Evolutionary conservation across 768 basidiomycete genomes (phyloP).

Genomic region (Xerocomus potaroensis): DNA sequence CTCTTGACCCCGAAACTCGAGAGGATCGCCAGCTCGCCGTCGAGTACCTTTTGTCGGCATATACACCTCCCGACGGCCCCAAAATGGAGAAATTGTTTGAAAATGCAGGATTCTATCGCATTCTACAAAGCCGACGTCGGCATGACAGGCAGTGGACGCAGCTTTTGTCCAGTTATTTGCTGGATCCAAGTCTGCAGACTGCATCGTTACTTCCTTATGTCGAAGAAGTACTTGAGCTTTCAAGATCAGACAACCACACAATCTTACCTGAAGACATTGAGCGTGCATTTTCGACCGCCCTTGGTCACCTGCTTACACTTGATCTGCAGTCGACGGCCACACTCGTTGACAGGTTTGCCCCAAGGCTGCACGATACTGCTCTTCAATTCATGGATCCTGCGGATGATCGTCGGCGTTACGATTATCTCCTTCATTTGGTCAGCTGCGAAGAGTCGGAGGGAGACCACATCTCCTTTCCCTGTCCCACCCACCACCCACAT

Average conservation of each 20-base stretch:
- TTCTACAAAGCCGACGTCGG: slow-evolving; percentile 76
- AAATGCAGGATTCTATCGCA: slow-evolving; percentile 84
- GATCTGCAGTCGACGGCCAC: slow-evolving; percentile 65
- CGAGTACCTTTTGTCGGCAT: slow-evolving; percentile 89
- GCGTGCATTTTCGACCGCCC: slow-evolving; percentile 48
- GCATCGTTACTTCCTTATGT: slow-evolving; percentile 63
- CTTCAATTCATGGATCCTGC: slow-evolving; percentile 45
- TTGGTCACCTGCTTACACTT: slow-evolving; percentile 60
- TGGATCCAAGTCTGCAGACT: slow-evolving; percentile 60
- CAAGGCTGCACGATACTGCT: slow-evolving; percentile 62
- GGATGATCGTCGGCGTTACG: slow-evolving; percentile 54
- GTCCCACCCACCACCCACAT: slow-evolving; percentile 36
- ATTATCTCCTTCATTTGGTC: slow-evolving; percentile 75
- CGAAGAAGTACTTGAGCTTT: slow-evolving; percentile 54
- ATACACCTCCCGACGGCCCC: slow-evolving; percentile 78
- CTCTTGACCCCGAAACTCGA: slow-evolving; percentile 68
- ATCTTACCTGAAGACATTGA: slow-evolving; percentile 53
- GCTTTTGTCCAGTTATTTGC: slow-evolving; percentile 68
- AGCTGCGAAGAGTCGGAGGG: slow-evolving; percentile 44
- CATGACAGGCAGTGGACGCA: slow-evolving; percentile 74
- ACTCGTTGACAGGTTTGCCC: slow-evolving; percentile 66
- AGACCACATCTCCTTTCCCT: slow-evolving; percentile 26
- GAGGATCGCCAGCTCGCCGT: slow-evolving; percentile 95
- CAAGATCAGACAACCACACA: slow-evolving; percentile 45
- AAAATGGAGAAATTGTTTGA: slow-evolving; percentile 67